Conservation (phyloP, 371 early-diverging fungal species). For the Capniomyces stellatus region DNA sequence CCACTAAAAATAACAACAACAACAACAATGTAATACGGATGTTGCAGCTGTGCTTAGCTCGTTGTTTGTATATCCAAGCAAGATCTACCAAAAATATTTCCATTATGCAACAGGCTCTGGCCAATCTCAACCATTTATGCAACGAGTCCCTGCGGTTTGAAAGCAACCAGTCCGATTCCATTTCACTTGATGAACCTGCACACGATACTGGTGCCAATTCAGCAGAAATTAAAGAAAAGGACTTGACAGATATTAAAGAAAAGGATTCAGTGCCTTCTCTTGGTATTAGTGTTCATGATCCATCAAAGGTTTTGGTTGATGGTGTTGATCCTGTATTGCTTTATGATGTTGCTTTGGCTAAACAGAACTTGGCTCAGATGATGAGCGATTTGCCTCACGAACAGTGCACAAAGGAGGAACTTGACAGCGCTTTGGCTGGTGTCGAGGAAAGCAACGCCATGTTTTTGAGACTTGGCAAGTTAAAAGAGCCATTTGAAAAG, state of each 20-base stretch:
- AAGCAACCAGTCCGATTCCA: slow-evolving; percentile 23
- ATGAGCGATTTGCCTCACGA: slow-evolving; percentile 48
- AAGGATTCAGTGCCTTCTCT: neutral
- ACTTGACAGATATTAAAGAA: neutral
- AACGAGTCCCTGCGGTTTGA: slow-evolving; percentile 18
- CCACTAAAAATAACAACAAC: neutral
- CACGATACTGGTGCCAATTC: neutral
- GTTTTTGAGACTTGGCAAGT: neutral
- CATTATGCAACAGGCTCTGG: slow-evolving; percentile 44
- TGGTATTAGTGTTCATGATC: neutral
- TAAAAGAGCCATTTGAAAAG: slow-evolving; percentile 2
- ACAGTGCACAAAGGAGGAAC: slow-evolving; percentile 30
- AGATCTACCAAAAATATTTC: slow-evolving; percentile 47
- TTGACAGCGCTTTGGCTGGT: slow-evolving; percentile 36
- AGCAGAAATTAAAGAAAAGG: neutral
- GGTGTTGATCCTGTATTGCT: slow-evolving; percentile 44
- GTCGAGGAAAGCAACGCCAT: slow-evolving; percentile 30
- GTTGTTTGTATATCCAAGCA: slow-evolving; percentile 61
- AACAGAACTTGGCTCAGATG: slow-evolving; percentile 66
- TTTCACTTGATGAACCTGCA: neutral
- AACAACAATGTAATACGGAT: slow-evolving; percentile 2
- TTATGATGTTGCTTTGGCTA: slow-evolving; percentile 63
- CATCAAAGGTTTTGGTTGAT: slow-evolving; percentile 9
- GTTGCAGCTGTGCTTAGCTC: slow-evolving; percentile 42
- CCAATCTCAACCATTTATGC: slow-evolving; percentile 17